Evolutionary conservation across 2,329 filamentous ascomycete species (phyloP).

Genomic region (Fusarium odoratissimum): DNA sequence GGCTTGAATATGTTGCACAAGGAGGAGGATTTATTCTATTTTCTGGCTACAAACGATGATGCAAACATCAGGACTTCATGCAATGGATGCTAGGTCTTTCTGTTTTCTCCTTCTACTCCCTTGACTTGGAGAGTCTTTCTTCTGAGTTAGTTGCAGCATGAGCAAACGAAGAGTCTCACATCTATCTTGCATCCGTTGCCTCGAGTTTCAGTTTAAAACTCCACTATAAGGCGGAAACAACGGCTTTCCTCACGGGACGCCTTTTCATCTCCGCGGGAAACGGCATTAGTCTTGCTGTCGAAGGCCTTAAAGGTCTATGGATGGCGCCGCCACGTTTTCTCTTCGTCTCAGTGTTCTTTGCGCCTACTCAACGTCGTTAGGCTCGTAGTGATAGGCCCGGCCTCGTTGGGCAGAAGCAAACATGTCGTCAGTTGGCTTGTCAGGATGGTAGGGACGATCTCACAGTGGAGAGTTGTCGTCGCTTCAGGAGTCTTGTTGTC

Average conservation of each 20-base stretch:
- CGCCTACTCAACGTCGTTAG: not conserved
- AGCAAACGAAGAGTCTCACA: not conserved
- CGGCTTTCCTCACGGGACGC: not conserved
- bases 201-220: constrained; percentile 11
- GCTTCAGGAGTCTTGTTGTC: not conserved
- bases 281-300: constrained; percentile 18
- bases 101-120: not conserved
- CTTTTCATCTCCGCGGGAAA: constrained; percentile 2
- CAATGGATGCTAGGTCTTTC: not conserved
- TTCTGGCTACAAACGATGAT: not conserved
- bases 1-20: not conserved
- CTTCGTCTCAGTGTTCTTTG: not conserved
- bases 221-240: not conserved
- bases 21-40: not conserved
- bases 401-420: constrained; percentile 6
- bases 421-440: not conserved
- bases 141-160: not conserved
- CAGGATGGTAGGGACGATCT: not conserved
- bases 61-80: not conserved
- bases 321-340: constrained; percentile 28
- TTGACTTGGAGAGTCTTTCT: not conserved
- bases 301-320: not conserved
- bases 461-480: not conserved
- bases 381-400: not conserved
- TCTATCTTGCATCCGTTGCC: not conserved